Percentiles rank a stretch among this genome's conserved stretches.
Evolutionary conservation across 1,284 basidiomycete species (phyloP).

Genomic region (Pholiota adiposa): DNA sequence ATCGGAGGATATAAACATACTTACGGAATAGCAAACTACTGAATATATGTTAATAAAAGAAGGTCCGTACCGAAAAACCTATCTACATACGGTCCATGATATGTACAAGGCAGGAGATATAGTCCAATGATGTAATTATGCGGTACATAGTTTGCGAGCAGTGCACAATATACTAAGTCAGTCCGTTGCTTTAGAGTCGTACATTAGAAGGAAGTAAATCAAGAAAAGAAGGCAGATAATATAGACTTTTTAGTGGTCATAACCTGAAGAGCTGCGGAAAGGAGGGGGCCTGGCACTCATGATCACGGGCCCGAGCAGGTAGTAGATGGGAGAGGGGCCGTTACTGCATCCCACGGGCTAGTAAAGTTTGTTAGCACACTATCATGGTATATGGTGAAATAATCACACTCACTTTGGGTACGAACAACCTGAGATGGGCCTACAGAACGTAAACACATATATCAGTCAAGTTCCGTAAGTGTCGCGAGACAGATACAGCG

Average conservation of each 20-base stretch:
- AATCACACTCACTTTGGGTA: slow-evolving; percentile 45
- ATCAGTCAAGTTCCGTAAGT: slow-evolving; percentile 2
- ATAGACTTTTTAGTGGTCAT: neutral
- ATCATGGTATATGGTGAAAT: slow-evolving; percentile 11
- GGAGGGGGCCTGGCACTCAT: neutral
- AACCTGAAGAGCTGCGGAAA: neutral
- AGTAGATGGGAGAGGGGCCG: slow-evolving; percentile 37
- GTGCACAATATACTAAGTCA: neutral
- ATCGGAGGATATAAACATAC: neutral
- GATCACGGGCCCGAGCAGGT: slow-evolving; percentile 32
- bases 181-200: neutral
- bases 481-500: neutral
- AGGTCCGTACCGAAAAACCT: slow-evolving; percentile 1
- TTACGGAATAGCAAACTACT: neutral
- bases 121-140: neutral
- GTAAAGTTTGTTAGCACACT: slow-evolving; percentile 4
- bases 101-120: neutral
- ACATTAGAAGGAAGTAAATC: neutral
- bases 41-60: neutral
- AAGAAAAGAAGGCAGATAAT: neutral
- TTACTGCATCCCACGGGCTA: slow-evolving; percentile 44
- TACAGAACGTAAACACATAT: slow-evolving; percentile 21
- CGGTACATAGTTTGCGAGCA: neutral
- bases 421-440: slow-evolving; percentile 43
- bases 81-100: neutral